Conservation (phyloP, 441 rosid genomes). For the Populus tomentosa region DNA sequence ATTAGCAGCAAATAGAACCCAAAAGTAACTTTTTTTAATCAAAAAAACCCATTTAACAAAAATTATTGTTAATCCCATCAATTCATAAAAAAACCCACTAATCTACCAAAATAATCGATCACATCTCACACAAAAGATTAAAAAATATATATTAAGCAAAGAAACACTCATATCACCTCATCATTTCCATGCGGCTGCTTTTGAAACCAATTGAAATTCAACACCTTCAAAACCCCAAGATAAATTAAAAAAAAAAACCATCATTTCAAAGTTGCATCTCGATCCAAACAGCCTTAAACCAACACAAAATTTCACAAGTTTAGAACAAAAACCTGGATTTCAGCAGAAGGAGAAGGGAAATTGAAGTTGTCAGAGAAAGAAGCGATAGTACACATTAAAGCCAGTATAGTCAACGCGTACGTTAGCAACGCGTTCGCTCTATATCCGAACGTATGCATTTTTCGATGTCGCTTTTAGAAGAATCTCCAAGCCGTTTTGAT, state of each 20-base stretch:
- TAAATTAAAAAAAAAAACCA: constrained; percentile 6
- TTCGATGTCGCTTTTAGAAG: neutral
- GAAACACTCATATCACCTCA: constrained; percentile 45
- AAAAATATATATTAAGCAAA: neutral
- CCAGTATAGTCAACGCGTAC: constrained; percentile 70
- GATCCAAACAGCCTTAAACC: constrained; percentile 15
- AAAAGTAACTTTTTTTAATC: neutral
- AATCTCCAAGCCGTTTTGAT: neutral
- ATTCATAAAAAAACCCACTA: neutral
- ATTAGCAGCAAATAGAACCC: neutral
- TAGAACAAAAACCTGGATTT: constrained; percentile 52
- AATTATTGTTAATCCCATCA: neutral
- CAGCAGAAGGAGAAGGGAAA: constrained; percentile 62
- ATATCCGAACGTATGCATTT: constrained; percentile 86
- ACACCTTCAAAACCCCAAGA: constrained; percentile 38
- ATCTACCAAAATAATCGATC: neutral
- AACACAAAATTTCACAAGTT: neutral
- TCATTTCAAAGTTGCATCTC: neutral
- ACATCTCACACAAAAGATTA: neutral
- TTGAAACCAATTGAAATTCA: constrained; percentile 79
- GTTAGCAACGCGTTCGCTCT: constrained; percentile 88
- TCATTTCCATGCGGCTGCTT: constrained; percentile 83
- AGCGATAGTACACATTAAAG: constrained; percentile 73
- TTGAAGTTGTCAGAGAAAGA: constrained; percentile 83
- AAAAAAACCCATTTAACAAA: neutral